These are phyloP conservation scores for Apiotrichum veenhuisii DNA, from an alignment of 1,284 basidiomycete genomes.

Conservation along the genomic window DNA sequence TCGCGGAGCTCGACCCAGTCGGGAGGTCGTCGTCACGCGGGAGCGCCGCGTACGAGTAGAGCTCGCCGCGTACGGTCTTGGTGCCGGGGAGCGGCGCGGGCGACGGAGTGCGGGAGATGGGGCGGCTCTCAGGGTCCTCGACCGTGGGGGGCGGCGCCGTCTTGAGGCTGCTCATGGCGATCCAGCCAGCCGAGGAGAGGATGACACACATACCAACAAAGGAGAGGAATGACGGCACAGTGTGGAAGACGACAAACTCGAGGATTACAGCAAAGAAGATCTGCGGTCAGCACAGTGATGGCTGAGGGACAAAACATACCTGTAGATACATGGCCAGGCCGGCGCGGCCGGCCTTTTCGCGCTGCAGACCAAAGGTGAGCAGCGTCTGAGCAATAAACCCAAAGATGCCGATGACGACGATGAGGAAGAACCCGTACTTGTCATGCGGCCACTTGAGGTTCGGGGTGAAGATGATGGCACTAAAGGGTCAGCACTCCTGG, in stretches of 20 bases:
- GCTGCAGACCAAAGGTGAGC: conserved; percentile 47
- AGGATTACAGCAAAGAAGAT: conserved; percentile 46
- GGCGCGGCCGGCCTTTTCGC: conserved; percentile 49
- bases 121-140: conserved; percentile 23
- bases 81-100: conserved; percentile 21
- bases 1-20: not conserved
- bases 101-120: conserved; percentile 34
- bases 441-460: conserved; percentile 14
- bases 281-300: no score
- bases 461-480: conserved; percentile 20
- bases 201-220: conserved; percentile 45
- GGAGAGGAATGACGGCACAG: conserved; percentile 39
- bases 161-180: conserved; percentile 31
- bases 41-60: conserved; percentile 20
- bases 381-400: conserved; percentile 61
- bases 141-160: conserved; percentile 10
- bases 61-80: conserved; percentile 18
- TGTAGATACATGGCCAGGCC: conserved; percentile 48
- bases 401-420: conserved; percentile 54
- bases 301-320: conserved; percentile 22
- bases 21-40: not conserved
- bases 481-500: conserved; percentile 5
- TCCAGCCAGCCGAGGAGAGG: conserved; percentile 42
- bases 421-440: conserved; percentile 21
- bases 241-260: conserved; percentile 45